A percentile compares a stretch with the other conserved stretches of the same genome.
phyloP scores from a whole-genome alignment of 2,329 filamentous ascomycete genomes.

The Neofusicoccum ribis region DNA sequence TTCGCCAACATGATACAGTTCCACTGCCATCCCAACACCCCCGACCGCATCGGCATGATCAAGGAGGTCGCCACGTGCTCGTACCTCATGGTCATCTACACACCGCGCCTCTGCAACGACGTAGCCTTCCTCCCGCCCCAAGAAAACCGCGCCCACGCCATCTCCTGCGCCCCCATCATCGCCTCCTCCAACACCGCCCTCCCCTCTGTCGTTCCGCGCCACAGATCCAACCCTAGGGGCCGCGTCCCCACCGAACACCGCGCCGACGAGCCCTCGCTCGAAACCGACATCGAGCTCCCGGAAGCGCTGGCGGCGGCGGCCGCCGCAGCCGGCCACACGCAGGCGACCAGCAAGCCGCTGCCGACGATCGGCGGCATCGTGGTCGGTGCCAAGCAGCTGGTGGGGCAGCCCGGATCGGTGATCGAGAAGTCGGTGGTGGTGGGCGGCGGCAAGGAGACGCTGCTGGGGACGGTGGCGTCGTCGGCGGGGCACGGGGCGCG shows the following conservation, averaged over 20 bases:
- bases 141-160: conserved; percentile 72
- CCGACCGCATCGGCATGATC: conserved; percentile 83
- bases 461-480: conserved; percentile 53
- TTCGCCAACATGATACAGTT: conserved; percentile 46
- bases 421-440: conserved; percentile 56
- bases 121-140: conserved; percentile 81
- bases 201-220: conserved; percentile 40
- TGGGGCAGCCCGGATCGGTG: conserved; percentile 56
- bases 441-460: conserved; percentile 54
- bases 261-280: neutral
- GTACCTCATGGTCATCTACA: conserved; percentile 91
- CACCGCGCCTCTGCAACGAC: conserved; percentile 82
- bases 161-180: conserved; percentile 74
- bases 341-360: conserved; percentile 36
- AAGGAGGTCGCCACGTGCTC: conserved; percentile 90
- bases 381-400: conserved; percentile 57
- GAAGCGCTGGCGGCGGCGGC: conserved; percentile 28
- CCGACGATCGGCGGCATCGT: conserved; percentile 58
- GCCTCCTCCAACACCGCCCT: conserved; percentile 51
- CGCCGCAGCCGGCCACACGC: conserved; percentile 19
- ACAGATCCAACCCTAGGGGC: neutral
- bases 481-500: conserved; percentile 58
- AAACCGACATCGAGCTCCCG: conserved; percentile 9
- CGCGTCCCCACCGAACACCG: neutral
- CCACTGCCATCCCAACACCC: conserved; percentile 74